Conservation (phyloP, 1,284 basidiomycete species). For the Hymenochaete sp. region DNA sequence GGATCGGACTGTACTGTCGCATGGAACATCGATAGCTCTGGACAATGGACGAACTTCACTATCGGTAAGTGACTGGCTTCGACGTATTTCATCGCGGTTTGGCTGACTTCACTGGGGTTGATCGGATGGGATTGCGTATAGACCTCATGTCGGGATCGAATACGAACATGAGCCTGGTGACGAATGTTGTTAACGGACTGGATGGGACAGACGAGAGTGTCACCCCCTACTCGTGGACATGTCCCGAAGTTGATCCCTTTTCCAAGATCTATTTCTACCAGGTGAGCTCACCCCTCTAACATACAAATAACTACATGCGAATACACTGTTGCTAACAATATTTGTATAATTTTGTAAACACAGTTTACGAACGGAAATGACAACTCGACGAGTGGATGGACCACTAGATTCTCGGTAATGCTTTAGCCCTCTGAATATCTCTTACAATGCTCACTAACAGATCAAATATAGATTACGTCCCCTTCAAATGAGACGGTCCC, state of each 20-base stretch:
- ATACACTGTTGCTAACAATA: background rate
- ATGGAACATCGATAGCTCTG: slow-evolving; percentile 27
- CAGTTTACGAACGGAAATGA: slow-evolving; percentile 31
- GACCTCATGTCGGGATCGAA: slow-evolving; percentile 36
- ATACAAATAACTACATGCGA: background rate
- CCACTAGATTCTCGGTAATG: slow-evolving; percentile 32
- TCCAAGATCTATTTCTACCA: slow-evolving; percentile 35
- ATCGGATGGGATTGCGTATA: slow-evolving; percentile 11
- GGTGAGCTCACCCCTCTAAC: slow-evolving; percentile 22
- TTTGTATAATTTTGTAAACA: background rate
- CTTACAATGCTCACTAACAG: background rate
- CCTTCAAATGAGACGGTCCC: slow-evolving; percentile 22
- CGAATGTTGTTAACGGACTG: slow-evolving; percentile 25
- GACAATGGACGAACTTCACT: slow-evolving; percentile 31
- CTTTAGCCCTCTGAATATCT: background rate
- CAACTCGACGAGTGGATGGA: slow-evolving; percentile 27
- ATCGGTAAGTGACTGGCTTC: slow-evolving; percentile 27
- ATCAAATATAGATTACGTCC: slow-evolving; percentile 26
- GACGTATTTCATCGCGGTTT: background rate
- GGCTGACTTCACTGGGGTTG: background rate
- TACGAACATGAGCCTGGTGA: slow-evolving; percentile 29
- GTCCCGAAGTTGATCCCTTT: slow-evolving; percentile 32
- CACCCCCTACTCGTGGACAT: slow-evolving; percentile 31
- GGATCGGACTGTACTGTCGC: slow-evolving; percentile 27
- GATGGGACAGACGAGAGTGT: slow-evolving; percentile 30